phyloP scores from a whole-genome alignment of 176 grass and related monocot species.

The Oryza australiensis region DNA sequence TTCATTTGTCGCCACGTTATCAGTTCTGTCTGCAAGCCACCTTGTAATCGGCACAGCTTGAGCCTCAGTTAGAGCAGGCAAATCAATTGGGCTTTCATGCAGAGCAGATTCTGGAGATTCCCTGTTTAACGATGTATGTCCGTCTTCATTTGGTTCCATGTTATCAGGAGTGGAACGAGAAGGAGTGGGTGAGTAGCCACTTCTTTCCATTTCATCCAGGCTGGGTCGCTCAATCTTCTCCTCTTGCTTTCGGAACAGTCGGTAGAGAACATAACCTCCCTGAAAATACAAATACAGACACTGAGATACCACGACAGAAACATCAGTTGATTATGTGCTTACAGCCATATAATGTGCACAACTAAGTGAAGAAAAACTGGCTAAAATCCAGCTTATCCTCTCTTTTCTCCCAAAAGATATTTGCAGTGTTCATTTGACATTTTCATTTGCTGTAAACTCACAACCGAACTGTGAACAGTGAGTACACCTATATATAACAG shows the following conservation, averaged over 20 bases:
- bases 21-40: constrained; percentile 55
- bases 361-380: background rate
- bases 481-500: background rate
- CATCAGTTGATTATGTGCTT: background rate
- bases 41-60: constrained; percentile 33
- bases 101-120: constrained; percentile 57
- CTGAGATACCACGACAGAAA: background rate
- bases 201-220: constrained; percentile 66
- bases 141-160: constrained; percentile 52
- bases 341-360: background rate
- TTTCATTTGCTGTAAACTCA: background rate
- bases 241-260: constrained; percentile 66
- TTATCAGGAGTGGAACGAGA: constrained; percentile 68
- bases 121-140: constrained; percentile 47
- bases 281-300: constrained; percentile 40
- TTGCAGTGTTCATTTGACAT: background rate
- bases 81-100: constrained; percentile 46
- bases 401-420: background rate
- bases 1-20: constrained; percentile 27
- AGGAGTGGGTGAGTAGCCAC: constrained; percentile 65
- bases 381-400: background rate
- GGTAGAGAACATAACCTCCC: constrained; percentile 95
- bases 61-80: constrained; percentile 35
- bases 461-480: background rate
- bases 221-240: constrained; percentile 52